A percentile compares a stretch with the other conserved stretches of the same genome.
These are phyloP conservation scores for Chionographis japonica DNA, from an alignment of 106 monocot species.

Conservation along the genomic window DNA sequence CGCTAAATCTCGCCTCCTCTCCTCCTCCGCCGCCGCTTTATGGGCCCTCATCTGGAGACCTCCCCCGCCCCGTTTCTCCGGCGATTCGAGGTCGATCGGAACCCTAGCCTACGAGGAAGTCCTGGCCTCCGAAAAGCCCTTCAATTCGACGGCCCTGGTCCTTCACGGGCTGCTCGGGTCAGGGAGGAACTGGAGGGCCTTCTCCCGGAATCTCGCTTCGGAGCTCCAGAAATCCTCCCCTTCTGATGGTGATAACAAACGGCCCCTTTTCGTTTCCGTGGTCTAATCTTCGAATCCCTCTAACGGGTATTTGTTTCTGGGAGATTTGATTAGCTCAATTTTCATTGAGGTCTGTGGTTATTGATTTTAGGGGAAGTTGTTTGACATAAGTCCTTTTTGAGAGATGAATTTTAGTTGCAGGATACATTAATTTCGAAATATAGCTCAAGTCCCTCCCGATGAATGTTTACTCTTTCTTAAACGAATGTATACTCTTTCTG, in stretches of 20 bases:
- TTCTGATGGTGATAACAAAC: conserved; percentile 22
- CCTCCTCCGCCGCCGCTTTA: conserved; percentile 1
- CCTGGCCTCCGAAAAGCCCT: conserved; percentile 23
- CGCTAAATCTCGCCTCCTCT: conserved; percentile 25
- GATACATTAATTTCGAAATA: too few species aligned
- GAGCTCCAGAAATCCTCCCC: conserved; percentile 38
- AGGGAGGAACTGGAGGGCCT: conserved; percentile 53
- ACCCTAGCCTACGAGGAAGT: conserved; percentile 64
- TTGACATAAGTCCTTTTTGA: too few species aligned
- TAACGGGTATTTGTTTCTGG: background rate
- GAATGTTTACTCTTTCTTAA: too few species aligned
- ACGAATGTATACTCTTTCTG: too few species aligned
- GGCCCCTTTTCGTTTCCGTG: background rate
- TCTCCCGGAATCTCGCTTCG: conserved; percentile 37
- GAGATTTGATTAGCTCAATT: too few species aligned
- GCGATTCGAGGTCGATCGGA: conserved; percentile 16
- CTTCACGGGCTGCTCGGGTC: conserved; percentile 68
- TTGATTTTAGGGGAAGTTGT: too few species aligned
- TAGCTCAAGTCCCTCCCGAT: too few species aligned
- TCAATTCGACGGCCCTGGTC: conserved; percentile 42
- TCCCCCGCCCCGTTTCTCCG: conserved; percentile 8
- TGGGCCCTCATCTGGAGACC: background rate
- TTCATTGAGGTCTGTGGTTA: too few species aligned
- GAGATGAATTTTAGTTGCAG: too few species aligned
- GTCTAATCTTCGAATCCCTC: too few species aligned